Evolutionary conservation across 1,139 yeast genomes (phyloP).

Genomic region (Sugiyamaella pinicola): DNA sequence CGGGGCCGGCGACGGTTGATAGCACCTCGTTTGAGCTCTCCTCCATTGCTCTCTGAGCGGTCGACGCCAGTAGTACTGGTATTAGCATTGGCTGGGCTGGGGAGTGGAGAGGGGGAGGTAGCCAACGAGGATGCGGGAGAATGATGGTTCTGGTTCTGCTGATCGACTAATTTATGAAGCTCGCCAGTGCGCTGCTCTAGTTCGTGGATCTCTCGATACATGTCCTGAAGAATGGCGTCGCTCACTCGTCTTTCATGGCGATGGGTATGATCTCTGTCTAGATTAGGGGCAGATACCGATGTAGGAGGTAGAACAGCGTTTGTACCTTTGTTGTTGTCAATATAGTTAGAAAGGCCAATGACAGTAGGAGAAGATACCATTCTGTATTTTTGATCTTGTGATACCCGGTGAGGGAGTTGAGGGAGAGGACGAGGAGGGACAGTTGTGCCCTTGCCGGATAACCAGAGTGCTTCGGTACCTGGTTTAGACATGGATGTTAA

Average conservation of each 20-base stretch:
- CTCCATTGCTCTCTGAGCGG: constrained; percentile 6
- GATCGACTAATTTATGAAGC: constrained; percentile 29
- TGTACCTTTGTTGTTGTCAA: neutral
- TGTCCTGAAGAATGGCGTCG: constrained; percentile 34
- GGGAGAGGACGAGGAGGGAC: constrained; percentile 25
- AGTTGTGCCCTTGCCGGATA: constrained; percentile 18
- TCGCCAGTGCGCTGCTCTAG: constrained; percentile 35
- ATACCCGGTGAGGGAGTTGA: constrained; percentile 13
- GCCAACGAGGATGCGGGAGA: too few relatives aligned
- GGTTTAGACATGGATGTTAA: constrained; percentile 28
- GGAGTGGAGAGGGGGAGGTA: neutral
- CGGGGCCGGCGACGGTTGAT: constrained; percentile 28
- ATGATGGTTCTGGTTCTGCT: constrained; percentile 6
- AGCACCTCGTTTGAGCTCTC: constrained; percentile 26
- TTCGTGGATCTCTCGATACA: constrained; percentile 38
- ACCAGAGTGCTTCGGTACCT: constrained; percentile 25
- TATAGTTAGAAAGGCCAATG: neutral
- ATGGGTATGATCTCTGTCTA: neutral
- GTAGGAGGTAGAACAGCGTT: neutral
- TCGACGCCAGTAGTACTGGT: constrained; percentile 5
- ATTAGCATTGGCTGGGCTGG: neutral
- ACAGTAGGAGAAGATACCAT: constrained; percentile 22
- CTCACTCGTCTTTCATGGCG: constrained; percentile 16
- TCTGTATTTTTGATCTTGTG: constrained; percentile 12
- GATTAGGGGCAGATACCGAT: neutral